Percentiles rank a stretch among this genome's conserved stretches.
Evolutionary conservation across 225 moss, liverwort and hornwort species (phyloP).

Genomic region (Pseudisothecium myosuroides): DNA sequence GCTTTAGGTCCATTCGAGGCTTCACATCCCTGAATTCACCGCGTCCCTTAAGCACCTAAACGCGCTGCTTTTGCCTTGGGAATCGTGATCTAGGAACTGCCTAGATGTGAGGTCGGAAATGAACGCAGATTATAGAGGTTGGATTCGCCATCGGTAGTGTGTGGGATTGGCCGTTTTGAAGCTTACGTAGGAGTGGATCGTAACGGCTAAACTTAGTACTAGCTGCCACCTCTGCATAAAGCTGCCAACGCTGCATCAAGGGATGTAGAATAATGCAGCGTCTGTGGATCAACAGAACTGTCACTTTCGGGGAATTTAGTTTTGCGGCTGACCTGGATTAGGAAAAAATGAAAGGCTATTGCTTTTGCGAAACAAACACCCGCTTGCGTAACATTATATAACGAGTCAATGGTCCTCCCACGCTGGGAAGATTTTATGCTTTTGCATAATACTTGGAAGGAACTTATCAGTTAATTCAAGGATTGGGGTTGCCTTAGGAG

Average conservation of each 20-base stretch:
- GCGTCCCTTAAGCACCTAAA: neutral
- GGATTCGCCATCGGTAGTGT: neutral
- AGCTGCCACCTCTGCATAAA: neutral
- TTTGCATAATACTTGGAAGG: too few species aligned
- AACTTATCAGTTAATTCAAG: neutral
- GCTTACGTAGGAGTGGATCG: neutral
- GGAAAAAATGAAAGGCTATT: neutral
- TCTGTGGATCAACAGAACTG: neutral
- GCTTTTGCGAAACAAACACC: neutral
- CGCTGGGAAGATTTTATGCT: neutral
- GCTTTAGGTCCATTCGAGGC: neutral
- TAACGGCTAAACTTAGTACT: neutral
- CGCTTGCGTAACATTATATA: neutral
- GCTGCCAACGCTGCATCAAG: neutral
- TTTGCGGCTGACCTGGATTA: neutral
- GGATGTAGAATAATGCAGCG: neutral
- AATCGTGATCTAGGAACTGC: fast-evolving
- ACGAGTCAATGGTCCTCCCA: neutral
- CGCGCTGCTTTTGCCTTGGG: neutral
- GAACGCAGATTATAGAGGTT: fast-evolving
- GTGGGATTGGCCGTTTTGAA: neutral
- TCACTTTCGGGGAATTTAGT: neutral
- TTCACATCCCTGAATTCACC: neutral
- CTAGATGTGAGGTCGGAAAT: neutral
- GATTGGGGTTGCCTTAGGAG: neutral